Evolutionary conservation across 768 basidiomycete species (phyloP).

Genomic region (Termitomyces sp.): DNA sequence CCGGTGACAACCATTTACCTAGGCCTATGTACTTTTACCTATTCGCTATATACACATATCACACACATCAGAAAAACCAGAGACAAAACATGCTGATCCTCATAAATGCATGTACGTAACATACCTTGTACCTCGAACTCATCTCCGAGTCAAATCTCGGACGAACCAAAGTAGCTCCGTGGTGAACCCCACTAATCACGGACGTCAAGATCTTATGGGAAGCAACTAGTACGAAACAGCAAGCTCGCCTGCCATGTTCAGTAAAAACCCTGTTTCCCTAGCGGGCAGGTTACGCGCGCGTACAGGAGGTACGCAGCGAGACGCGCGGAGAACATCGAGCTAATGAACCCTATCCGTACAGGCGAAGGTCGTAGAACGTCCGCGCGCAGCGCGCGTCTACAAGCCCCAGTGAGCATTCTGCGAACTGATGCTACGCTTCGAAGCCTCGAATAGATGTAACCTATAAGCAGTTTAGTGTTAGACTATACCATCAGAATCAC

Average conservation of each 20-base stretch:
- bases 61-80: conserved; percentile 20
- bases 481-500: neutral
- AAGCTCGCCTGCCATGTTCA: conserved; percentile 48
- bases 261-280: conserved; percentile 52
- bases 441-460: conserved; percentile 69
- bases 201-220: no score
- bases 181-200: conserved; percentile 53
- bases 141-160: conserved; percentile 33
- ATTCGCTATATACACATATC: neutral
- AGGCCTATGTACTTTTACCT: no score
- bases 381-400: conserved; percentile 40
- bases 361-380: conserved; percentile 5
- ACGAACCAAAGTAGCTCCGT: conserved; percentile 46
- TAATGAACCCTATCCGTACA: conserved; percentile 53
- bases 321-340: conserved; percentile 46
- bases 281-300: no score
- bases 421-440: conserved; percentile 52
- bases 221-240: no score
- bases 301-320: conserved; percentile 58
- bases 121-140: no score
- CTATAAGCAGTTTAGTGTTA: no score
- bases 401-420: no score
- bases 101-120: conserved; percentile 37
- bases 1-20: no score
- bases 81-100: neutral